phyloP scores from a whole-genome alignment of 495 filamentous ascomycete species.

The Neohortaea acidophila region DNA sequence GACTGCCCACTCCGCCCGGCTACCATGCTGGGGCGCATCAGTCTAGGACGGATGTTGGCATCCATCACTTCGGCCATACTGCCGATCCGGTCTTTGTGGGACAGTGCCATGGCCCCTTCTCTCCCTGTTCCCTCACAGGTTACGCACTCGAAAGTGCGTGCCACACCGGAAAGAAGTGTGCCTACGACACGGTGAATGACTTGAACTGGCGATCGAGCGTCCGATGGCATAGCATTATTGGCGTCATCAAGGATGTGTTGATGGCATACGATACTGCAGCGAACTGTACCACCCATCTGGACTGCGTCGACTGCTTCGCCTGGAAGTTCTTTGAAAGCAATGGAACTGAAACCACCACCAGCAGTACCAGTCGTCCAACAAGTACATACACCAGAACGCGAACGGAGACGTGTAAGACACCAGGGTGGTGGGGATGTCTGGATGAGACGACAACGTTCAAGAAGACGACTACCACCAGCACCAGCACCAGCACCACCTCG shows the following conservation, averaged over 20 bases:
- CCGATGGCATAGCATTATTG: constrained; percentile 69
- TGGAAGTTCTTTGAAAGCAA: constrained; percentile 96
- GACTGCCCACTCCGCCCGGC: constrained; percentile 73
- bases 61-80: constrained; percentile 90
- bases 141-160: constrained; percentile 88
- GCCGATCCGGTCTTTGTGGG: constrained; percentile 94
- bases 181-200: constrained; percentile 81
- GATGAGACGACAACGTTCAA: constrained; percentile 38
- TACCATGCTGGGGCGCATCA: constrained; percentile 54
- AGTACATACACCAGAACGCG: constrained; percentile 48
- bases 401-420: constrained; percentile 76
- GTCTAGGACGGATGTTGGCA: constrained; percentile 52
- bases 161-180: constrained; percentile 73
- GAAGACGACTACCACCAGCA: constrained; percentile 31
- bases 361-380: constrained; percentile 31
- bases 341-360: constrained; percentile 56
- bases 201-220: constrained; percentile 79
- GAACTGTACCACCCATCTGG: constrained; percentile 52
- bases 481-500: constrained; percentile 28
- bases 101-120: constrained; percentile 76
- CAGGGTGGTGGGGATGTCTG: constrained; percentile 66
- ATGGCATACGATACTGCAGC: constrained; percentile 65
- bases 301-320: constrained; percentile 77
- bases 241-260: constrained; percentile 73
- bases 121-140: constrained; percentile 77